phyloP scores from a whole-genome alignment of 495 filamentous ascomycete species.

The Lindgomyces ingoldianus region DNA sequence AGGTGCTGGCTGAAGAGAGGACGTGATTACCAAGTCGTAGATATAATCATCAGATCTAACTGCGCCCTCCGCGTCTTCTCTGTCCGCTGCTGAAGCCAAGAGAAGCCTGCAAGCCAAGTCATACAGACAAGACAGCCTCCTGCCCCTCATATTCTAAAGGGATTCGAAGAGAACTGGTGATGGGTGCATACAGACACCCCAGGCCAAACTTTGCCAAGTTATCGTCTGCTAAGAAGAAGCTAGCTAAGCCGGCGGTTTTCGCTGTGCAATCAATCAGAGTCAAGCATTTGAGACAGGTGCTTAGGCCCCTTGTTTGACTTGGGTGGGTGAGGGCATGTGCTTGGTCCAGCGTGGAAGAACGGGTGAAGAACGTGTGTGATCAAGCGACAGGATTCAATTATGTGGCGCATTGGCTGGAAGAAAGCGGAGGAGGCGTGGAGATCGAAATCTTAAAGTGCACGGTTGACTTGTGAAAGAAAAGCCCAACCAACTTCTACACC shows the following conservation, averaged over 20 bases:
- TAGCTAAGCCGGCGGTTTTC: background rate
- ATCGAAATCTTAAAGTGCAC: background rate
- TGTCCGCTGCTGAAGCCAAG: conserved; percentile 19
- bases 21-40: conserved; percentile 7
- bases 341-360: background rate
- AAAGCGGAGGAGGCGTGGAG: background rate
- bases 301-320: conserved; percentile 5
- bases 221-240: background rate
- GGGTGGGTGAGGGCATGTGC: background rate
- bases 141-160: conserved; percentile 1
- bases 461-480: background rate
- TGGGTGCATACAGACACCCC: background rate
- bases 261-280: conserved; percentile 4
- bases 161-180: background rate
- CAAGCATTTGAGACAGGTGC: conserved; percentile 17
- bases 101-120: conserved; percentile 14
- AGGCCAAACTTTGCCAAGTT: conserved; percentile 11
- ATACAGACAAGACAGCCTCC: conserved; percentile 16
- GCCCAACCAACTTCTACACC: no score
- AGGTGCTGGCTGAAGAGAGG: background rate
- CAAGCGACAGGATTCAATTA: background rate
- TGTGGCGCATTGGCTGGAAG: background rate
- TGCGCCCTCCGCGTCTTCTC: background rate
- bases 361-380: background rate
- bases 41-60: conserved; percentile 7